Evolutionary conservation across 345 rosid species (phyloP), one percentile per base, ranked within the genome.

Genomic region (Clausena lansium): DNA sequence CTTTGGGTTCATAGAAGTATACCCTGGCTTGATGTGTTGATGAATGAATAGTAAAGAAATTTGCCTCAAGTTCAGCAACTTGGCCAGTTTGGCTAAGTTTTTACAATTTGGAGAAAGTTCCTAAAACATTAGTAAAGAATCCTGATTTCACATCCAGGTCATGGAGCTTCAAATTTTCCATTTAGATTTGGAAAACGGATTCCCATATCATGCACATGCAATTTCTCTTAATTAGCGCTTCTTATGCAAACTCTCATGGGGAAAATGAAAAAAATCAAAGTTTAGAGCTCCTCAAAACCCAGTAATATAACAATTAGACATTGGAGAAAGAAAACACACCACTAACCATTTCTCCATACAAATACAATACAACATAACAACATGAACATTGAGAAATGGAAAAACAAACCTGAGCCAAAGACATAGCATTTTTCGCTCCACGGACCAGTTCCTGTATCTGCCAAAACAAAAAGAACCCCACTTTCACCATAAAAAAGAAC

Each of bases 331-430:
- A 66, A 81, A 71, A 36, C 20, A 47, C 39, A 60, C 70, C 77
- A 76, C 6, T 33, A 50, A 36, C 76, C 78, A 73, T 39, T 70
- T 73, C 39, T 59, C 67, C 58, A 76, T 38, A 65, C 35, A 28
- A 32, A 57, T 50, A 71, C 9, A 70, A 73, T 71, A 71, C 27
- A 45, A 78, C 35, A 77, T 38, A 63, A 19, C n/a, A 62, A 78
- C 22, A 64, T 50, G 22, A 75, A 52, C 74, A 59, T 70, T 64
- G 71, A 52, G 41, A 79, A 76, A 27, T 27, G 77, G 60, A 60
- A 74, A 73, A 41, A 20, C 80, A 84, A 83, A 96, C 98, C 98
- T 96, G 98, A 80, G 98, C 99, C 52, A 96, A 87, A 61, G 99
- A 96, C 85, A 91, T 39, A 41, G 89, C 90, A 88, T 89, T 82